Percentiles rank a stretch among this genome's conserved stretches.
phyloP scores from a whole-genome alignment of 176 grass and related monocot genomes.

The Chloris gayana region DNA sequence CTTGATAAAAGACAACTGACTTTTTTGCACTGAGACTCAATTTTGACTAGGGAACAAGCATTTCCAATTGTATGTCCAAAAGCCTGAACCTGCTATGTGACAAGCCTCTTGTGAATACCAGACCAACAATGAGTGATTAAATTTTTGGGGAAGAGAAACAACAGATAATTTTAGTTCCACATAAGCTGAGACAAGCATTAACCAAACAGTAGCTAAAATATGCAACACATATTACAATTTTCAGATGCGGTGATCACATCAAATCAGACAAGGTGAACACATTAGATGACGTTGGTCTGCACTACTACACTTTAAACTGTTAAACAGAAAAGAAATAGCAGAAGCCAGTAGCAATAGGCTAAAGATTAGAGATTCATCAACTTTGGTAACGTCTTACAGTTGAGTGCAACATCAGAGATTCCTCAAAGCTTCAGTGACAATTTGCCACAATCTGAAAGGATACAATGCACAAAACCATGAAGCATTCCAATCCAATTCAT shows the following conservation, averaged over 20 bases:
- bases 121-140: background rate
- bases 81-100: background rate
- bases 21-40: too few relatives aligned
- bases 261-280: background rate
- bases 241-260: too few relatives aligned
- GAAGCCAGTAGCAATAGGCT: background rate
- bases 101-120: background rate
- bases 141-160: background rate
- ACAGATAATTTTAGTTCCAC: background rate
- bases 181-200: background rate
- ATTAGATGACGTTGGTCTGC: background rate
- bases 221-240: background rate
- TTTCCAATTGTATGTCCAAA: background rate
- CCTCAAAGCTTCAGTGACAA: background rate
- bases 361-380: background rate
- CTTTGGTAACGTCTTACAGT: background rate
- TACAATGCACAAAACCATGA: background rate
- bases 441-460: slow-evolving; percentile 33
- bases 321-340: background rate
- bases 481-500: background rate
- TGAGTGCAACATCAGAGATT: background rate
- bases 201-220: background rate
- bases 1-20: too few relatives aligned
- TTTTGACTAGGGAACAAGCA: background rate
- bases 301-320: too few relatives aligned